phyloP scores from a whole-genome alignment of 768 basidiomycete genomes.

The Boletus tomentosulus region DNA sequence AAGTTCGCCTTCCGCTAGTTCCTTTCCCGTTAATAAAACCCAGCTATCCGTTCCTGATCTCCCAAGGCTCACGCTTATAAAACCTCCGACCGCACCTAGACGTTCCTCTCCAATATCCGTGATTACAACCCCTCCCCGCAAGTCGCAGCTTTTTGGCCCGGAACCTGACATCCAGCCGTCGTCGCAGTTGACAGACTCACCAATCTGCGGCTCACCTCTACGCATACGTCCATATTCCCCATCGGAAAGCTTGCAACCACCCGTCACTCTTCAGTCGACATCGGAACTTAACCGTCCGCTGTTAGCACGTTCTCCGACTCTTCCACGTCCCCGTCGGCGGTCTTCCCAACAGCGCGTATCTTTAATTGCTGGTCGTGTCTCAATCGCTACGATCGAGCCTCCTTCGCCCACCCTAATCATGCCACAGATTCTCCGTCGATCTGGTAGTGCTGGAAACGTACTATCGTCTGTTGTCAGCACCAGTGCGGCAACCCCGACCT shows the following conservation, averaged over 20 bases:
- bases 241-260: constrained; percentile 13
- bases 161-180: constrained; percentile 28
- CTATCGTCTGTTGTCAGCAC: constrained; percentile 59
- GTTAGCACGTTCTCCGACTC: constrained; percentile 48
- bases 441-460: constrained; percentile 58
- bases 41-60: constrained; percentile 14
- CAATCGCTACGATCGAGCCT: constrained; percentile 71
- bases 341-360: constrained; percentile 86
- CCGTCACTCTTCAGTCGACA: constrained; percentile 17
- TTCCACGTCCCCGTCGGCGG: constrained; percentile 64
- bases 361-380: constrained; percentile 76
- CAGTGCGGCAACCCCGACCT: constrained; percentile 58
- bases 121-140: constrained; percentile 21
- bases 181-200: constrained; percentile 30
- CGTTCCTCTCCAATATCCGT: constrained; percentile 15
- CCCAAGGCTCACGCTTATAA: constrained; percentile 5
- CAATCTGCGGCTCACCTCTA: constrained; percentile 27
- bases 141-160: constrained; percentile 19
- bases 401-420: constrained; percentile 59
- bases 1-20: constrained; percentile 2
- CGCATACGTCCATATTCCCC: constrained; percentile 35
- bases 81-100: constrained; percentile 5
- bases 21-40: constrained; percentile 7
- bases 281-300: constrained; percentile 26
- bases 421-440: constrained; percentile 61